Base-by-base conservation (phyloP, 129 eudicot species). In the Chrysanthemum lavandulifolium region DNA sequence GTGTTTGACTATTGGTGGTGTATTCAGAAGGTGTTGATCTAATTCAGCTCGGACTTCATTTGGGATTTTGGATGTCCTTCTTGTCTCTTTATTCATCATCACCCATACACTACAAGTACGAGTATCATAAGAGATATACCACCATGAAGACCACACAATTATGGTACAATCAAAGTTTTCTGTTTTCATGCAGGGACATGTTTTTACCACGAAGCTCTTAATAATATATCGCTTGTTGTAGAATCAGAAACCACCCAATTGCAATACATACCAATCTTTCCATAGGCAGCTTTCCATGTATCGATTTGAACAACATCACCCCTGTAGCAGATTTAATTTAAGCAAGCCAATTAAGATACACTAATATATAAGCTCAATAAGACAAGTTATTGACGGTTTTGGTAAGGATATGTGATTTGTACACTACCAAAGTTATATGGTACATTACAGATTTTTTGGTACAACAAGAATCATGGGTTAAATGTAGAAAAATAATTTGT, bases 281-380 rank as follows among this genome's bases (percentile, higher is more conserved):
- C 94, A n/a, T 84, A 85, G 19, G 91, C 81, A 61, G 83, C 84
- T 52, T 84, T 92, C 96, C 96, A 89, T 14, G 96, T 92, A 77
- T 92, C 93, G 6, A 89, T 88, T 77, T 89, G 94, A 73, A 89
- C 91, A 67, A 86, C 86, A 83, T 92, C 97, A 52, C 96, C 96
- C 96, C 94, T 92, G 78, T 13, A 54, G 51, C 1, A 50, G 36
- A n/a, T 61, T 43, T 72, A 6, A 31, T 23, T 13, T 9, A 29
- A 52, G 8, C 36, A 67, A 29, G 6, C 2, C 23, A 11, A 47
- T 23, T 1, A 14, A 40, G 16, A 52, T 52, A 12, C 57, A 52
- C 56, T 66, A 66, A 19, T 19, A 29, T 29, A 29, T 29, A 45
- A 10, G 36, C n/a, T 40, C 53, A 65, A 40, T 43, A 40, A 11